phyloP scores from a whole-genome alignment of 371 early-diverging fungal species.

The Aphelidium insulamus region DNA sequence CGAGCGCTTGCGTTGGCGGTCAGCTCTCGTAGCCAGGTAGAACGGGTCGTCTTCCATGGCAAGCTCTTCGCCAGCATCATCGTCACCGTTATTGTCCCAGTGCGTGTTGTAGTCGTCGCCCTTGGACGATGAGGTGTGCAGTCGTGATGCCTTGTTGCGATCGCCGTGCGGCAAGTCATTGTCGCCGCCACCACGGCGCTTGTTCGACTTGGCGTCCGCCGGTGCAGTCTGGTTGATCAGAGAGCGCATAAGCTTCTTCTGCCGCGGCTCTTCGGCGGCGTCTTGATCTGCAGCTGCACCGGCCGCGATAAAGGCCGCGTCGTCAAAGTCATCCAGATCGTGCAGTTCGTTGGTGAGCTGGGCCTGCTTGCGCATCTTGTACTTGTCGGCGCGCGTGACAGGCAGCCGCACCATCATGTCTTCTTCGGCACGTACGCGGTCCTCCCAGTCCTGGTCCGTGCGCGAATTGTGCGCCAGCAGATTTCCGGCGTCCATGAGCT shows the following conservation, averaged over 20 bases:
- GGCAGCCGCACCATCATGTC: slow-evolving; percentile 65
- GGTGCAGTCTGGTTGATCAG: no score
- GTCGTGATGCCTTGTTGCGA: no score
- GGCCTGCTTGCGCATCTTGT: slow-evolving; percentile 3
- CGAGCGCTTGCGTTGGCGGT: neutral
- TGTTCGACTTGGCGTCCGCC: neutral
- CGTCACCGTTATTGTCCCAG: neutral
- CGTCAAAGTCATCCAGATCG: slow-evolving; percentile 2
- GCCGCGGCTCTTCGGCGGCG: no score
- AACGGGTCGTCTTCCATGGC: no score
- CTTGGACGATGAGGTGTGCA: no score
- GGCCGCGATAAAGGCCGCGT: no score
- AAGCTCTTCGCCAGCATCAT: neutral
- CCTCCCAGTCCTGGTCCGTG: slow-evolving; percentile 23
- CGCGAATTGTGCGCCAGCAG: slow-evolving; percentile 26
- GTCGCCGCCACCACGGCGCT: no score
- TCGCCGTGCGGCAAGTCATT: neutral
- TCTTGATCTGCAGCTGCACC: no score
- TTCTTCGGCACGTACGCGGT: slow-evolving; percentile 64
- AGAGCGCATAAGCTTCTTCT: no score
- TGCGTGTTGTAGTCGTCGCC: neutral
- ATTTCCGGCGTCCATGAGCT: slow-evolving; percentile 34
- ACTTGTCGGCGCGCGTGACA: slow-evolving; percentile 43
- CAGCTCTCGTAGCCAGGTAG: neutral
- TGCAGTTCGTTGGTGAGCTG: slow-evolving; percentile 1